Conservation (phyloP, 2,329 filamentous ascomycete genomes). For the Stagonosporopsis rhizophila region DNA sequence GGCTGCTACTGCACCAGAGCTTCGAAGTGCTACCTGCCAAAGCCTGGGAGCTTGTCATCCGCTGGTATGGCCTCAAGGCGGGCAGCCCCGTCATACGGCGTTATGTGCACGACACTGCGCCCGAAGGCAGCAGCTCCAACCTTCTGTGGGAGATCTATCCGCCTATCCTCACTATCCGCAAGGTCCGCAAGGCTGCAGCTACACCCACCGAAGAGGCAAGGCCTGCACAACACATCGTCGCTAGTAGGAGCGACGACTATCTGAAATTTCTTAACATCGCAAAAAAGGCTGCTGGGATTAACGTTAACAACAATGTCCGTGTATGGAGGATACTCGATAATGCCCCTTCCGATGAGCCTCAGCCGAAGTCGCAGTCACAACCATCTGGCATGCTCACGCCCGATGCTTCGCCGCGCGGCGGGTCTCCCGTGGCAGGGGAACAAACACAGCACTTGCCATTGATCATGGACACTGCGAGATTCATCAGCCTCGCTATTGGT, state of each 20-base stretch:
- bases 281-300: conserved; percentile 73
- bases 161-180: conserved; percentile 83
- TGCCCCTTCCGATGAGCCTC: conserved; percentile 45
- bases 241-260: conserved; percentile 73
- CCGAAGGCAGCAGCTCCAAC: conserved; percentile 64
- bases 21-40: conserved; percentile 79
- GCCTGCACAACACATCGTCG: conserved; percentile 70
- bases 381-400: conserved; percentile 54
- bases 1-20: conserved; percentile 68
- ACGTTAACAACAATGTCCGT: conserved; percentile 75
- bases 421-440: conserved; percentile 47
- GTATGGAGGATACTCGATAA: conserved; percentile 71
- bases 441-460: conserved; percentile 55
- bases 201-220: conserved; percentile 67
- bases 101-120: conserved; percentile 77
- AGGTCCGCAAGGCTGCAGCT: conserved; percentile 70
- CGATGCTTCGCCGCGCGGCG: conserved; percentile 53
- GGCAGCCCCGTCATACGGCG: conserved; percentile 76
- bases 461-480: conserved; percentile 68
- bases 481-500: conserved; percentile 68
- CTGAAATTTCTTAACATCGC: conserved; percentile 77
- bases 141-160: conserved; percentile 84
- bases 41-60: conserved; percentile 81
- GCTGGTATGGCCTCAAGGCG: conserved; percentile 80
- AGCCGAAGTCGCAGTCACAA: conserved; percentile 31